Conservation (phyloP, 768 basidiomycete species). For the Terana coerulea region DNA sequence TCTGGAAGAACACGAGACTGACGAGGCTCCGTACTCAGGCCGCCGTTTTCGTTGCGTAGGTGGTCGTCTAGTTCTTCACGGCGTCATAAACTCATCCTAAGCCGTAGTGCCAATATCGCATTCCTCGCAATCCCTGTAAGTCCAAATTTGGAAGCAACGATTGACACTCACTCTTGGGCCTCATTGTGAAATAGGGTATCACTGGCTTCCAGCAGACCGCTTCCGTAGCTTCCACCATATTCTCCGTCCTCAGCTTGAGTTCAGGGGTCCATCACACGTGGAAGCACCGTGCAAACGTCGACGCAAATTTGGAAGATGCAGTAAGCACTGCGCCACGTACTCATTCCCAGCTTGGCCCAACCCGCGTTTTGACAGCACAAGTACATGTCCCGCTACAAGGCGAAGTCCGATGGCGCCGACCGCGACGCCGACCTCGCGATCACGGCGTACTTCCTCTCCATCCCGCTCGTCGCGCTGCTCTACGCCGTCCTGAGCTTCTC, state of each 20-base stretch:
- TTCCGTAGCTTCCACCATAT: slow-evolving; percentile 17
- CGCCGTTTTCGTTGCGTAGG: slow-evolving; percentile 17
- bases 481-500: slow-evolving; percentile 24
- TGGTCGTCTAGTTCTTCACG: neutral
- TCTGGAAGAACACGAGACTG: neutral
- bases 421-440: slow-evolving; percentile 17
- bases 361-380: neutral
- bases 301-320: slow-evolving; percentile 17
- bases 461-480: slow-evolving; percentile 22
- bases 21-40: slow-evolving; percentile 3
- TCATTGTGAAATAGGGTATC: slow-evolving; percentile 12
- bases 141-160: neutral
- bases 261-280: slow-evolving; percentile 23
- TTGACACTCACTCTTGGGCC: neutral
- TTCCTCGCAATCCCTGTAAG: slow-evolving; percentile 23
- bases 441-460: slow-evolving; percentile 21
- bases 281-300: slow-evolving; percentile 18
- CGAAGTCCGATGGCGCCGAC: neutral
- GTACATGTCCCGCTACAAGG: slow-evolving; percentile 17
- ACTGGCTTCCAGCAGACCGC: slow-evolving; percentile 15
- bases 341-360: neutral
- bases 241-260: slow-evolving; percentile 16
- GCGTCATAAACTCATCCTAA: neutral
- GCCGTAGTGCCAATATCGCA: slow-evolving; percentile 19
- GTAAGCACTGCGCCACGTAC: slow-evolving; percentile 3